phyloP scores from a whole-genome alignment of 495 filamentous ascomycete genomes.

The Penicillium riverlandense region DNA sequence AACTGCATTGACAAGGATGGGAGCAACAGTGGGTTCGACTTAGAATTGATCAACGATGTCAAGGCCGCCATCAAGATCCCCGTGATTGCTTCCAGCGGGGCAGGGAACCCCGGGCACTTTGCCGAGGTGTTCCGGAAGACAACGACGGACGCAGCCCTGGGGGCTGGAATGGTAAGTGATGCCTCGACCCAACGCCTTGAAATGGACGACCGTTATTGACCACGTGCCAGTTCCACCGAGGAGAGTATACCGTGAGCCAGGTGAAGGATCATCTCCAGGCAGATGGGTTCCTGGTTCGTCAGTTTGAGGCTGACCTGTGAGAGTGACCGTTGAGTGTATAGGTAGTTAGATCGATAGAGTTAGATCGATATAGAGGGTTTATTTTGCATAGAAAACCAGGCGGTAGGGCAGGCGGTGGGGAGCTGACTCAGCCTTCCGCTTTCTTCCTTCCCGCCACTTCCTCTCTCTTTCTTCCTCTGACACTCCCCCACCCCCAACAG shows the following conservation, averaged over 20 bases:
- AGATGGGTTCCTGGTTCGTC: constrained; percentile 66
- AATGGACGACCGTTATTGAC: constrained; percentile 5
- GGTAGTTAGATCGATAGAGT: neutral
- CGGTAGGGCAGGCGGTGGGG: constrained; percentile 7
- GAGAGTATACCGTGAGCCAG: constrained; percentile 87
- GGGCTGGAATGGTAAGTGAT: constrained; percentile 78
- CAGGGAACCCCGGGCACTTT: constrained; percentile 85
- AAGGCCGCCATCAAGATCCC: constrained; percentile 81
- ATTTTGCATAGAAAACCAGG: neutral
- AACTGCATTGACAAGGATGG: constrained; percentile 98
- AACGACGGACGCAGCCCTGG: constrained; percentile 82
- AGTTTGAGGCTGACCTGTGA: constrained; percentile 52
- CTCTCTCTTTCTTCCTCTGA: constrained; percentile 6
- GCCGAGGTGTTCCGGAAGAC: constrained; percentile 83
- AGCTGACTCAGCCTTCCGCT: constrained; percentile 6
- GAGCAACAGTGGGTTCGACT: constrained; percentile 89
- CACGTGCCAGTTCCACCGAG: constrained; percentile 68
- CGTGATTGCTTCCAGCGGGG: constrained; percentile 91
- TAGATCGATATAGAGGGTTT: neutral
- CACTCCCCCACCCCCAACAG: neutral
- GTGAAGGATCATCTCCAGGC: constrained; percentile 80
- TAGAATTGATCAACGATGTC: constrained; percentile 83
- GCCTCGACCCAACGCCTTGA: too few relatives aligned
- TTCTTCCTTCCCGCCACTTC: constrained; percentile 12
- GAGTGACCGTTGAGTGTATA: neutral